Base-by-base conservation (phyloP, 805 yeast species). In the Metschnikowia drakensbergensis region DNA sequence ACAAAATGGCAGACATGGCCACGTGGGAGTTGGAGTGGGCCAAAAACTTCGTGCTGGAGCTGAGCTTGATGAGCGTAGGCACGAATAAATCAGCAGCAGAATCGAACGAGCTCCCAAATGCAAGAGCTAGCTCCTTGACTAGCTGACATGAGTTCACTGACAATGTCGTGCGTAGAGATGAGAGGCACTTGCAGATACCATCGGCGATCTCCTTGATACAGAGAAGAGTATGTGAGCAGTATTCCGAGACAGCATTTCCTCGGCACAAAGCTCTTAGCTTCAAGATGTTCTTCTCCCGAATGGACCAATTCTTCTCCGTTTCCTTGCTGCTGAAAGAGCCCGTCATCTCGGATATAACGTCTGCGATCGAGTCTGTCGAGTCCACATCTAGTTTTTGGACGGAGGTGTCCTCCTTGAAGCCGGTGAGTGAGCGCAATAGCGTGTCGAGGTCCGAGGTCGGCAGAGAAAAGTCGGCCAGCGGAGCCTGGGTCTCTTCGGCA, bases 231-330 rank as follows among this genome's bases (percentile, higher is more conserved):
- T 62, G 57, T 29, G 72, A 70, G 11, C 76, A 60, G 33, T 60
- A 77, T 0, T 72, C 69, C 0, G 45, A 40, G 0, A 69, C 60
- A 1, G 77, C 68, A 57, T 82, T 80, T 3, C 91, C 89, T 39
- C 89, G 65, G 3, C 88, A 53, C 3, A 85, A 65, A 1, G 77
- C 71, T 48, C 97, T 74, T 31, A 89, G 59, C 42, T 73, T 75
- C 1, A 77, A 58, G 3, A 89, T 76, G 43, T 71, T 70, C 45
- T 77, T 75, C 57, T 91, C 96, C 59, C 99, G 75, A 0, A 59
- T 56, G 23, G 72, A 66, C 99, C 99, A 94, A 62, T 94, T 94
- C 50, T 76, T 76, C 60, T 94, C 99, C 0, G 96, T 86, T 63
- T 94, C 99, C 58, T 84, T 74, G 4, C 84, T 86, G 6, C 74